Conservation (phyloP, 192 early-diverging fungal species). For the Allomyces macrogynus region DNA sequence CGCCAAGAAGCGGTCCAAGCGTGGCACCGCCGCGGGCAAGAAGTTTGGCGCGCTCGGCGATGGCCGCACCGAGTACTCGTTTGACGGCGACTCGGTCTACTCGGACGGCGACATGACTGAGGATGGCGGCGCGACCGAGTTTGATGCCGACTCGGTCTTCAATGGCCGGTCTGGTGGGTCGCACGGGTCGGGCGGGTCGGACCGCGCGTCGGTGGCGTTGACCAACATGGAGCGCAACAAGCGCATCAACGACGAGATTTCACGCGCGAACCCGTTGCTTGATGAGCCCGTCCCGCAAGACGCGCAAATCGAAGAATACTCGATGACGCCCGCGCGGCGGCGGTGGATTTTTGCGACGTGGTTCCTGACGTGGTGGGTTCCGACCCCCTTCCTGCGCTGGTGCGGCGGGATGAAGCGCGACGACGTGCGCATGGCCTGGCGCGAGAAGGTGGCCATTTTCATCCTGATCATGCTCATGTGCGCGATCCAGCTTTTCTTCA, state of each 20-base stretch:
- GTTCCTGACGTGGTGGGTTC: conserved; percentile 69
- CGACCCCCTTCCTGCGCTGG: conserved; percentile 24
- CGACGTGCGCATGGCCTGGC: conserved; percentile 87
- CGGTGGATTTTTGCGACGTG: conserved; percentile 60
- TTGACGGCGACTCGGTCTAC: not conserved
- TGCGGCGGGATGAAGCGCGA: conserved; percentile 62
- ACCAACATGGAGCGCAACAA: not conserved
- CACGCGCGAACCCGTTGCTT: not conserved
- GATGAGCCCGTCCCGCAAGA: not conserved
- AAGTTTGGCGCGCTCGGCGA: not conserved
- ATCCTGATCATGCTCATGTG: conserved; percentile 63
- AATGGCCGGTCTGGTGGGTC: too few species aligned
- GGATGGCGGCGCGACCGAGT: conserved; percentile 8
- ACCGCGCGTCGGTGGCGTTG: too few species aligned
- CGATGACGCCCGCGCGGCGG: conserved; percentile 25
- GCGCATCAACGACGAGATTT: not conserved
- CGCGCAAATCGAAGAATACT: conserved; percentile 13
- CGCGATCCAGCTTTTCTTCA: conserved; percentile 60
- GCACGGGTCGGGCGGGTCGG: too few species aligned
- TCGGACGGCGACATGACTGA: conserved; percentile 13
- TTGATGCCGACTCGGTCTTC: too few species aligned
- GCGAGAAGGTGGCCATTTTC: conserved; percentile 76
- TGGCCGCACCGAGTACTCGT: not conserved
- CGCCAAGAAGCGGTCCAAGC: conserved; percentile 11
- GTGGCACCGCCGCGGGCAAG: conserved; percentile 13